Conservation (phyloP, 495 filamentous ascomycete genomes). For the Tuber aestivum region DNA sequence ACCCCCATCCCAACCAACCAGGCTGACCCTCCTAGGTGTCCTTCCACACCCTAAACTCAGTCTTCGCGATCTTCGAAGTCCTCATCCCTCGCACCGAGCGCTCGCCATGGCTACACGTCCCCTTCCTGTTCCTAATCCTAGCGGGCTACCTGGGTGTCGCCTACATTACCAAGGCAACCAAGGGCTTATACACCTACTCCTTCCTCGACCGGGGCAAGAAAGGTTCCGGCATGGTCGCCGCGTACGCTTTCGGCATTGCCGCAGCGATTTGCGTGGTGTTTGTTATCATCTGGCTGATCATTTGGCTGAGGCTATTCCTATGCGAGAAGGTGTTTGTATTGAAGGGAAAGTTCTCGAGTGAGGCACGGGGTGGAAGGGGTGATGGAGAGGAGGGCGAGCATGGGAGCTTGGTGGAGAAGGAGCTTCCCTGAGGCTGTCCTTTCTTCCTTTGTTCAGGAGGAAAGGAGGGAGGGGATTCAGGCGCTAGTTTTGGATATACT, state of each 20-base stretch:
- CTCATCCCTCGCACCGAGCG: slow-evolving; percentile 56
- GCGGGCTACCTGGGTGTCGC: slow-evolving; percentile 66
- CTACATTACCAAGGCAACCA: slow-evolving; percentile 62
- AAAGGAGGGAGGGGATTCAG: neutral
- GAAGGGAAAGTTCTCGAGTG: slow-evolving; percentile 30
- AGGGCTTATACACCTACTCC: slow-evolving; percentile 67
- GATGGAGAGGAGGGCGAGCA: neutral
- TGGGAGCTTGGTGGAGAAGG: neutral
- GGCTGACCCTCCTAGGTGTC: slow-evolving; percentile 50
- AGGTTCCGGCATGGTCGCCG: slow-evolving; percentile 48
- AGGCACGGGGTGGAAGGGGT: slow-evolving; percentile 2
- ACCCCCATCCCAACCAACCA: slow-evolving; percentile 12
- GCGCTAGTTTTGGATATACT: neutral
- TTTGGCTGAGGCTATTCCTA: slow-evolving; percentile 51
- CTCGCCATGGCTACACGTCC: slow-evolving; percentile 54
- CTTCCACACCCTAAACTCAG: slow-evolving; percentile 65
- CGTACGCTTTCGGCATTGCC: slow-evolving; percentile 59
- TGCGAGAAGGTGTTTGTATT: slow-evolving; percentile 32
- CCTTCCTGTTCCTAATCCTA: slow-evolving; percentile 57
- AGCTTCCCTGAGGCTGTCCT: slow-evolving; percentile 14
- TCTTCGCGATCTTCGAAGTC: slow-evolving; percentile 68
- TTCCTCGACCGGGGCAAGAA: slow-evolving; percentile 58
- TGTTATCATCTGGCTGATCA: slow-evolving; percentile 49
- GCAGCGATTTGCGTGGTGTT: slow-evolving; percentile 61
- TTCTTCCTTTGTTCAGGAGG: slow-evolving; percentile 8